Conservation (phyloP, 345 rosid genomes). For the Euphorbia tirucalli region DNA sequence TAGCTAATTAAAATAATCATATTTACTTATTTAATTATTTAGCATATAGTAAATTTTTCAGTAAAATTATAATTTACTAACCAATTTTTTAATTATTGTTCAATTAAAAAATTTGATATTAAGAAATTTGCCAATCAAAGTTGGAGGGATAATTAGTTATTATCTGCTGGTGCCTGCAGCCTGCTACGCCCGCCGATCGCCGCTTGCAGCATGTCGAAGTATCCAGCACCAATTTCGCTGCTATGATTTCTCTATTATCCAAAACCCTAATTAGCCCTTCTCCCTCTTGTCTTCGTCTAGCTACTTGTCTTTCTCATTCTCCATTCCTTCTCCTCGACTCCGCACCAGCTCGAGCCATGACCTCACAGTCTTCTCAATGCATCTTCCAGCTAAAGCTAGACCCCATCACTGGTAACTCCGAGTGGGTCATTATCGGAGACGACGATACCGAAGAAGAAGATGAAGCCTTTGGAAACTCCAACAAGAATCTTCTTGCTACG, state of each 20-base stretch:
- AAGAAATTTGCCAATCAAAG: no score
- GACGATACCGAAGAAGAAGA: constrained; percentile 29
- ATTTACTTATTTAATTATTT: no score
- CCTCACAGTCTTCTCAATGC: constrained; percentile 39
- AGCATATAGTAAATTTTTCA: no score
- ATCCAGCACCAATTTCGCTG: not conserved
- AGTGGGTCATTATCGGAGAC: constrained; percentile 63
- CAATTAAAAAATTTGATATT: no score
- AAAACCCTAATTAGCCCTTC: constrained; percentile 29
- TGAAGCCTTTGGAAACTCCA: constrained; percentile 20
- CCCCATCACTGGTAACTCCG: constrained; percentile 63
- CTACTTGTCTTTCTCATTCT: constrained; percentile 14
- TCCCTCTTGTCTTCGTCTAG: constrained; percentile 2
- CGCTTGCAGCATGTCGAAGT: not conserved
- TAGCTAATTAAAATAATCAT: no score
- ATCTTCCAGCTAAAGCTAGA: constrained; percentile 61
- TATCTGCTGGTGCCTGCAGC: no score
- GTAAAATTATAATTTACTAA: no score
- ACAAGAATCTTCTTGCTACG: constrained; percentile 43
- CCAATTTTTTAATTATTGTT: no score
- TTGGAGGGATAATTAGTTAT: no score
- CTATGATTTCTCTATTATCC: constrained; percentile 22
- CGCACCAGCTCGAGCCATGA: constrained; percentile 39
- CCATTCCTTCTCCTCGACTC: constrained; percentile 4
- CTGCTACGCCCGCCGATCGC: not conserved